phyloP scores from a whole-genome alignment of 2,329 filamentous ascomycete genomes.

The Cercospora sesami region DNA sequence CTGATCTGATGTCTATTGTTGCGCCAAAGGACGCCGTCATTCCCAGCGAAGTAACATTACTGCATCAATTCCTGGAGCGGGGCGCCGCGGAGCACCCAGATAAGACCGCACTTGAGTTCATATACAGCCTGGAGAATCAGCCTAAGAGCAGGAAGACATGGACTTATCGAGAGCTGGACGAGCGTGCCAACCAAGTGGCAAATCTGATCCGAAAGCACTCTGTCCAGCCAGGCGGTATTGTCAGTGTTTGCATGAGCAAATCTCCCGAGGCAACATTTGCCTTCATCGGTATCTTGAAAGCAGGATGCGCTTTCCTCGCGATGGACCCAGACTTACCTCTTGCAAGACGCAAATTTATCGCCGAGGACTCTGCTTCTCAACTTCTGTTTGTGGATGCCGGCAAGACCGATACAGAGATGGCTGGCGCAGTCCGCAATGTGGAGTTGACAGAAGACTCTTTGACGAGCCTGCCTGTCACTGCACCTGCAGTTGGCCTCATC shows the following conservation, averaged over 20 bases:
- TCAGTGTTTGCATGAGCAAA: constrained; percentile 81
- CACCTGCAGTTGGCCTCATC: constrained; percentile 40
- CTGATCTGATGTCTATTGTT: constrained; percentile 55
- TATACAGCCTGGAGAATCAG: constrained; percentile 48
- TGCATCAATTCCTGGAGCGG: constrained; percentile 77
- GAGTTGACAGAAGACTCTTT: constrained; percentile 23
- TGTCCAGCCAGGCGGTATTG: constrained; percentile 58
- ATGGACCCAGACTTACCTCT: constrained; percentile 73
- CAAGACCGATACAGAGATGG: constrained; percentile 19
- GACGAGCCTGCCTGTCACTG: constrained; percentile 32
- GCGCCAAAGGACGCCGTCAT: constrained; percentile 62
- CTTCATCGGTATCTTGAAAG: constrained; percentile 78
- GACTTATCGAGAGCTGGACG: constrained; percentile 73
- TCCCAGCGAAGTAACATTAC: constrained; percentile 57
- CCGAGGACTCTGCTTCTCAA: constrained; percentile 67
- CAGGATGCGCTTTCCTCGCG: constrained; percentile 77
- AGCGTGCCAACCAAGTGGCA: constrained; percentile 70
- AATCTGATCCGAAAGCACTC: constrained; percentile 58
- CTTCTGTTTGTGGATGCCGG: constrained; percentile 46
- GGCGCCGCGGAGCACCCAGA: constrained; percentile 59
- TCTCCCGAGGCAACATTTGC: constrained; percentile 80
- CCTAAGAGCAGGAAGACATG: constrained; percentile 57
- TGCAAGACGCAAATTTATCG: constrained; percentile 73
- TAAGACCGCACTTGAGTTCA: constrained; percentile 71
- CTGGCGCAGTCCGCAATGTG: constrained; percentile 14